A percentile compares a stretch with the other conserved stretches of the same genome.
These are phyloP conservation scores for Phytophthora meadii DNA, from an alignment of 352 stramenopile species.

Conservation along the genomic window DNA sequence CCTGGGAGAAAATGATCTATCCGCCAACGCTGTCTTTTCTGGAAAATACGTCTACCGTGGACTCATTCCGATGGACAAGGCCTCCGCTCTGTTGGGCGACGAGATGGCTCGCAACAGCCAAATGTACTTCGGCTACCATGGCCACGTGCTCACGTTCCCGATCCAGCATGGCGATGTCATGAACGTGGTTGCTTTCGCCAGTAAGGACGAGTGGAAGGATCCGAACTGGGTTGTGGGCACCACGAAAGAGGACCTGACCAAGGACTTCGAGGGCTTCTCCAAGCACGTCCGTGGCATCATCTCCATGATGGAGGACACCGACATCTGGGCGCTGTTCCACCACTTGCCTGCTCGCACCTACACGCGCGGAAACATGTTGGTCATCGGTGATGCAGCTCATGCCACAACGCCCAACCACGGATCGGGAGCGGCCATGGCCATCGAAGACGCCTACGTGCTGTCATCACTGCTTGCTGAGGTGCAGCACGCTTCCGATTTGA, in stretches of 20 bases:
- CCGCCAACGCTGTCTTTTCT: slow-evolving; percentile 38
- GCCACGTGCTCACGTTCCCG: slow-evolving; percentile 46
- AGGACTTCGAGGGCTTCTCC: slow-evolving; percentile 39
- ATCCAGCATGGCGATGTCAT: slow-evolving; percentile 44
- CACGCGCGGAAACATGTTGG: slow-evolving; percentile 36
- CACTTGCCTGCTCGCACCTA: slow-evolving; percentile 41
- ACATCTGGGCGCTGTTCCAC: slow-evolving; percentile 45
- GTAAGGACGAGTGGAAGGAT: slow-evolving; percentile 43
- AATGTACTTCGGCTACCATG: slow-evolving; percentile 49
- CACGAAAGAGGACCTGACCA: slow-evolving; percentile 38
- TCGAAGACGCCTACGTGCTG: slow-evolving; percentile 44
- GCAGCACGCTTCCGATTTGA: slow-evolving; percentile 24
- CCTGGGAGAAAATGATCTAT: slow-evolving; percentile 35
- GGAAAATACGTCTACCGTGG: slow-evolving; percentile 47
- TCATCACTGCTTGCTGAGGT: slow-evolving; percentile 38
- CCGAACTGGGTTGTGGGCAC: slow-evolving; percentile 41
- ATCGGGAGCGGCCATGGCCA: slow-evolving; percentile 40
- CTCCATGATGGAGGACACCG: slow-evolving; percentile 48
- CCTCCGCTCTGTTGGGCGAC: slow-evolving; percentile 35
- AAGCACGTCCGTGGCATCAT: slow-evolving; percentile 43
- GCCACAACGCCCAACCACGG: slow-evolving; percentile 43
- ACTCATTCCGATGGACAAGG: slow-evolving; percentile 46
- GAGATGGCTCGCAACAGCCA: slow-evolving; percentile 47
- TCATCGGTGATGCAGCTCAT: slow-evolving; percentile 44
- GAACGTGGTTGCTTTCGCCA: slow-evolving; percentile 49